phyloP scores from a whole-genome alignment of 1,284 basidiomycete genomes.

The Anthracocystis setariae region DNA sequence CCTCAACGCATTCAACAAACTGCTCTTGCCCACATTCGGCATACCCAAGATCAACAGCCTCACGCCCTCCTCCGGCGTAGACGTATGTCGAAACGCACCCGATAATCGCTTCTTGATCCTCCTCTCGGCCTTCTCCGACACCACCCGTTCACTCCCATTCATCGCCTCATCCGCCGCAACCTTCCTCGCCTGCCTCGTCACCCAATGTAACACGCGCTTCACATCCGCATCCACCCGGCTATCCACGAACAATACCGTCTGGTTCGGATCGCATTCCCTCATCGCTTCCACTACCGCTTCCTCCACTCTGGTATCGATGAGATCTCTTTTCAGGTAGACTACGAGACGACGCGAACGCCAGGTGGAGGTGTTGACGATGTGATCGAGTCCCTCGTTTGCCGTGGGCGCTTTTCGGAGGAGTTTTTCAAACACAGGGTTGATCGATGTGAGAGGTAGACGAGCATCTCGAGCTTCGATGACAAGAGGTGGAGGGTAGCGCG shows the following conservation, averaged over 20 bases:
- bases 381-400: slow-evolving; percentile 35
- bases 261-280: slow-evolving; percentile 66
- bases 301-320: slow-evolving; percentile 85
- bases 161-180: slow-evolving; percentile 15
- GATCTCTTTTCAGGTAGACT: slow-evolving; percentile 91
- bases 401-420: slow-evolving; percentile 59
- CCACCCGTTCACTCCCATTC: slow-evolving; percentile 4
- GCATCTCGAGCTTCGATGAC: slow-evolving; percentile 95
- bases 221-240: slow-evolving; percentile 70
- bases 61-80: slow-evolving; percentile 64
- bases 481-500: slow-evolving; percentile 79
- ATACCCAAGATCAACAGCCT: slow-evolving; percentile 74
- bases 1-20: slow-evolving; percentile 88
- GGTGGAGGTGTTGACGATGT: slow-evolving; percentile 6
- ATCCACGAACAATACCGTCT: slow-evolving; percentile 72
- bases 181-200: slow-evolving; percentile 51
- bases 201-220: slow-evolving; percentile 69
- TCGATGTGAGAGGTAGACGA: slow-evolving; percentile 88
- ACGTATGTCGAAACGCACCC: slow-evolving; percentile 62
- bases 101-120: slow-evolving; percentile 53
- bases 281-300: slow-evolving; percentile 71
- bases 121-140: slow-evolving; percentile 29
- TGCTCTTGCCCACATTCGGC: slow-evolving; percentile 99
- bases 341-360: slow-evolving; percentile 74
- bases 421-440: slow-evolving; percentile 77